Evolutionary conservation across 495 filamentous ascomycete species (phyloP).

Genomic region (Lichenothelia convexa): DNA sequence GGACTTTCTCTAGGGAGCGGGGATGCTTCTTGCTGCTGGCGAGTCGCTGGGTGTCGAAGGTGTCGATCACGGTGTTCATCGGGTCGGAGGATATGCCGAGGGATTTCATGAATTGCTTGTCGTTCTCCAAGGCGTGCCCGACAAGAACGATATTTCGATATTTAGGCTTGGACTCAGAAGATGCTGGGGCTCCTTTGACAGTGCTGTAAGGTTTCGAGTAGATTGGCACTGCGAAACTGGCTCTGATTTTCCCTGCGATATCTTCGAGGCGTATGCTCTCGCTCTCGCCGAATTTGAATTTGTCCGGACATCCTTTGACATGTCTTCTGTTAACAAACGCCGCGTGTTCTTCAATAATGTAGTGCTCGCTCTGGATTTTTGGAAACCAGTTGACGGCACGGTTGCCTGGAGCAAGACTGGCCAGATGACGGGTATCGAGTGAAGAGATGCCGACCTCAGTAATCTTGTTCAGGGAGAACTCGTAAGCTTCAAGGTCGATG

Average conservation of each 20-base stretch:
- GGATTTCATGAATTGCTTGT: neutral
- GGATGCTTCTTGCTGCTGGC: slow-evolving; percentile 1
- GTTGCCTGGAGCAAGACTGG: neutral
- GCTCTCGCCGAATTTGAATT: slow-evolving; percentile 6
- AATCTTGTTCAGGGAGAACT: slow-evolving; percentile 8
- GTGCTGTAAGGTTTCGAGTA: no score
- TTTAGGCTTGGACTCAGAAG: neutral
- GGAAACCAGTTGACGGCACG: neutral
- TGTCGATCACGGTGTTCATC: neutral
- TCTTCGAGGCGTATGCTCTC: neutral
- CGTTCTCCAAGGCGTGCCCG: slow-evolving; percentile 1
- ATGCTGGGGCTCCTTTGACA: slow-evolving; percentile 2
- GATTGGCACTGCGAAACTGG: neutral
- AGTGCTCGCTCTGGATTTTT: slow-evolving; percentile 6
- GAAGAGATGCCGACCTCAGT: slow-evolving; percentile 9
- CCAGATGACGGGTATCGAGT: slow-evolving; percentile 4
- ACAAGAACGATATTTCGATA: slow-evolving; percentile 1
- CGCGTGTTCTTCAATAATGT: slow-evolving; percentile 4
- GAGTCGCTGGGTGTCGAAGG: slow-evolving; percentile 2
- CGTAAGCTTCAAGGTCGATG: slow-evolving; percentile 10
- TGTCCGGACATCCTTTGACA: slow-evolving; percentile 7
- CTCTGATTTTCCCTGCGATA: neutral
- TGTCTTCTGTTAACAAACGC: slow-evolving; percentile 4
- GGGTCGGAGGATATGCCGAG: neutral
- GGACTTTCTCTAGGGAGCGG: neutral